phyloP scores from a whole-genome alignment of 2,329 filamentous ascomycete genomes.

The Exophiala calicioides region DNA sequence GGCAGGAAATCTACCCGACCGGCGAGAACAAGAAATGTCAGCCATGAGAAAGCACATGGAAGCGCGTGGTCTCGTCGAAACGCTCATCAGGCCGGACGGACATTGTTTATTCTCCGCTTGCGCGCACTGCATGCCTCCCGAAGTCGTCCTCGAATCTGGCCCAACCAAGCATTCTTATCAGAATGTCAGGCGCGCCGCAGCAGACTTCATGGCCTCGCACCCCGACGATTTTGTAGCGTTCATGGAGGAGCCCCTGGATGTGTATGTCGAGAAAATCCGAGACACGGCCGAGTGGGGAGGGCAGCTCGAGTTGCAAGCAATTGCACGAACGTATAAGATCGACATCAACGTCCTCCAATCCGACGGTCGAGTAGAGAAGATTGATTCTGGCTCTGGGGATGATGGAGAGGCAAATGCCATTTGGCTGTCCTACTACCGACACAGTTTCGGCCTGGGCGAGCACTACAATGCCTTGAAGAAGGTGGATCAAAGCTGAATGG shows the following conservation, averaged over 20 bases:
- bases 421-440: slow-evolving; percentile 93
- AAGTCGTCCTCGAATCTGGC: slow-evolving; percentile 18
- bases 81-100: slow-evolving; percentile 83
- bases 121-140: slow-evolving; percentile 69
- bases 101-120: slow-evolving; percentile 94
- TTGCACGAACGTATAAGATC: slow-evolving; percentile 77
- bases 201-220: slow-evolving; percentile 73
- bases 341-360: slow-evolving; percentile 81
- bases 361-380: slow-evolving; percentile 75
- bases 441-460: slow-evolving; percentile 91
- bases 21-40: slow-evolving; percentile 67
- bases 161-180: slow-evolving; percentile 57
- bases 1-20: slow-evolving; percentile 71
- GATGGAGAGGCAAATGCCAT: slow-evolving; percentile 48
- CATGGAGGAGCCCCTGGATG: slow-evolving; percentile 74
- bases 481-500: slow-evolving; percentile 13
- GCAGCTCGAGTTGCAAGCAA: slow-evolving; percentile 81
- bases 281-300: slow-evolving; percentile 96
- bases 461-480: slow-evolving; percentile 87
- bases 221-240: slow-evolving; percentile 83
- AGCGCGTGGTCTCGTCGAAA: slow-evolving; percentile 66
- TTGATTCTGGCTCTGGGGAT: slow-evolving; percentile 55
- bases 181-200: slow-evolving; percentile 68
- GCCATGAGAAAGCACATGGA: slow-evolving; percentile 70
- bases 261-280: slow-evolving; percentile 73